Evolutionary conservation across 306 rosid species (phyloP), one percentile per base, ranked within the genome.

Genomic region (Potentilla sterilis): DNA sequence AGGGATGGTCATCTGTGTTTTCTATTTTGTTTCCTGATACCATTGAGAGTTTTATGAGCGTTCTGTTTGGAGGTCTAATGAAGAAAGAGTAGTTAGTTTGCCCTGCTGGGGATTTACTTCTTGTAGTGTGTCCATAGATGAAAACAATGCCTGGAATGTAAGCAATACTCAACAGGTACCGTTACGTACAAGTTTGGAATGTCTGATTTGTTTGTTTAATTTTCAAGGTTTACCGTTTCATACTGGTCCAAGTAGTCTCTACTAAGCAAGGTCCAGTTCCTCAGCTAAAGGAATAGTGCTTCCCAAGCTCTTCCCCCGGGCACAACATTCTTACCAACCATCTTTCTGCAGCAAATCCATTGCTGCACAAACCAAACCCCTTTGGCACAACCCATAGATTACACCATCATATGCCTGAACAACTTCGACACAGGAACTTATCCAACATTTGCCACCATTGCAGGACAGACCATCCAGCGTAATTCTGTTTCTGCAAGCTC

Each of bases 21-120:
- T 13, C 40, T 11, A 37, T 40, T 52, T 54, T 61, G 9, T 52
- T 75, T 81, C 49, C 55, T 70, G 44, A 52, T 75, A 66, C 67
- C n/a, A 21, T 13, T 8, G 64, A n/a, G 76, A 72, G 69, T 52
- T 62, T 76, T 18, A 22, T 42, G 47, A 57, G 62, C 28, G 43
- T 67, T 41, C 51, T 34, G 69, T 49, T 48, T 55, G 1, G 44
- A 48, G 72, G 61, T 55, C 18, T 54, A 43, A 21, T 18, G 84
- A 9, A 40, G 48, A 51, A 24, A 46, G 83, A 55, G 43, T 1
- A 38, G 9, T 37, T 70, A 9, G 48, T 71, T 75, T 72, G 71
- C 38, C 49, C 41, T 32, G 72, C 68, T 35, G 46, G 44, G 74
- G 68, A 54, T 62, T 0, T 59, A 43, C n/a, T 65, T 43, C n/a